Conservation (phyloP, 805 yeast genomes). For the Middelhovenomyces tepae region DNA sequence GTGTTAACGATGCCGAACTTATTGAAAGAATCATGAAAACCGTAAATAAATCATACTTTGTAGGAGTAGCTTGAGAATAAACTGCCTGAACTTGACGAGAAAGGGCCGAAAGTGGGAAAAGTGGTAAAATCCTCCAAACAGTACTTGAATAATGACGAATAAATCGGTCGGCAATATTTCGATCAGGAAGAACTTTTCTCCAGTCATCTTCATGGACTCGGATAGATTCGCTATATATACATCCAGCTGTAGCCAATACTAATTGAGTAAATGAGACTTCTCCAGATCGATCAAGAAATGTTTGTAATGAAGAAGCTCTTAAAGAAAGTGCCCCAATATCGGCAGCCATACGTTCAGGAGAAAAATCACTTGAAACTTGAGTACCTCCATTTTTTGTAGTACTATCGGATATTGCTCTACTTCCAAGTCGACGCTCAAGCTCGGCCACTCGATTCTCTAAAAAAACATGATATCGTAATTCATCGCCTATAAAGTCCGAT, state of each 20-base stretch:
- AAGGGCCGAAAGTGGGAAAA: conserved; percentile 2
- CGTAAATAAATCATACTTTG: conserved; percentile 6
- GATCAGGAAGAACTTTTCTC: not conserved
- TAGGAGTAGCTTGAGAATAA: not conserved
- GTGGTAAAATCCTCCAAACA: conserved; percentile 9
- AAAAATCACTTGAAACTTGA: too few relatives aligned
- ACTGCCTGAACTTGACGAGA: conserved; percentile 4
- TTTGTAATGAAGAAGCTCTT: conserved; percentile 9
- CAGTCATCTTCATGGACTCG: too few relatives aligned
- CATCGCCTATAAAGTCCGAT: too few relatives aligned
- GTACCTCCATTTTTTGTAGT: too few relatives aligned
- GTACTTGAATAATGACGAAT: conserved; percentile 5
- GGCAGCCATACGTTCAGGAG: conserved; percentile 9
- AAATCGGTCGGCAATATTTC: not conserved
- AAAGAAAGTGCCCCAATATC: conserved; percentile 10
- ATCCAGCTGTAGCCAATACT: conserved; percentile 6
- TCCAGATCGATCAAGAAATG: conserved; percentile 8
- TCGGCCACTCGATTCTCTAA: conserved; percentile 6
- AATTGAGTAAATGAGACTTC: conserved; percentile 7
- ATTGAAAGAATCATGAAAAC: conserved; percentile 8
- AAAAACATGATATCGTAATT: conserved; percentile 7
- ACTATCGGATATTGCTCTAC: too few relatives aligned
- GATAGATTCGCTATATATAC: not conserved
- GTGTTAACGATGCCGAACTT: conserved; percentile 2
- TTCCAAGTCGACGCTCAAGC: conserved; percentile 3